phyloP scores from a whole-genome alignment of 768 basidiomycete species.

The Leccinellum luteum region DNA sequence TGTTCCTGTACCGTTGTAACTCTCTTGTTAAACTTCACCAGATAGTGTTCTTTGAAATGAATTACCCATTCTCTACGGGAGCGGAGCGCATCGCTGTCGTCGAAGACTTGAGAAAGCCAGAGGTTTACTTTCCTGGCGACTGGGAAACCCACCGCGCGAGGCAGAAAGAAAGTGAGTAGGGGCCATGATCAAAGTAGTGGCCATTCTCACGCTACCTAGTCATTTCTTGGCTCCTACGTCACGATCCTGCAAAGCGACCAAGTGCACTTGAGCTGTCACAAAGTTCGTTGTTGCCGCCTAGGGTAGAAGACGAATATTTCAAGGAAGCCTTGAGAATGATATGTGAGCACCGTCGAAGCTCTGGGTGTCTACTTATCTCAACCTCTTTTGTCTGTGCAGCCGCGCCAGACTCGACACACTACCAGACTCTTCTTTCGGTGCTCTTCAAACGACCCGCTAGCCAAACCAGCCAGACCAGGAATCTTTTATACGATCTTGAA shows the following conservation, averaged over 20 bases:
- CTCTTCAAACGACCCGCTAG: constrained; percentile 74
- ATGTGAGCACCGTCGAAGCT: constrained; percentile 41
- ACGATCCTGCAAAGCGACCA: constrained; percentile 76
- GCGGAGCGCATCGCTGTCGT: constrained; percentile 84
- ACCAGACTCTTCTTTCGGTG: constrained; percentile 72
- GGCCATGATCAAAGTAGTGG: neutral
- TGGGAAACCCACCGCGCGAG: constrained; percentile 65
- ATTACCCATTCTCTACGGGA: constrained; percentile 75
- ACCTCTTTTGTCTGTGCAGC: constrained; percentile 37
- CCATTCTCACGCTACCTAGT: constrained; percentile 42
- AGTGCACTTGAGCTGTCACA: constrained; percentile 81
- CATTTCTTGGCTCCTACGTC: constrained; percentile 77
- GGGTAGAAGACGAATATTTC: constrained; percentile 84
- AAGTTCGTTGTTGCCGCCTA: constrained; percentile 70
- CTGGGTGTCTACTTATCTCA: neutral
- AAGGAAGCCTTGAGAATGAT: constrained; percentile 75
- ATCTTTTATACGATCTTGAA: constrained; percentile 73
- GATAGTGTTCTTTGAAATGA: constrained; percentile 99
- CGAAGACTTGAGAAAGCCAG: constrained; percentile 69
- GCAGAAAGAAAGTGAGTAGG: constrained; percentile 65
- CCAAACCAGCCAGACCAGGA: constrained; percentile 57
- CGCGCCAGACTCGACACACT: constrained; percentile 78
- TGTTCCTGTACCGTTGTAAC: neutral
- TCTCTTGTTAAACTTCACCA: constrained; percentile 27
- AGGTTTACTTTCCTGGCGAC: constrained; percentile 69